Conservation (phyloP, 257 asterid genomes). For the Solanum rostratum region DNA sequence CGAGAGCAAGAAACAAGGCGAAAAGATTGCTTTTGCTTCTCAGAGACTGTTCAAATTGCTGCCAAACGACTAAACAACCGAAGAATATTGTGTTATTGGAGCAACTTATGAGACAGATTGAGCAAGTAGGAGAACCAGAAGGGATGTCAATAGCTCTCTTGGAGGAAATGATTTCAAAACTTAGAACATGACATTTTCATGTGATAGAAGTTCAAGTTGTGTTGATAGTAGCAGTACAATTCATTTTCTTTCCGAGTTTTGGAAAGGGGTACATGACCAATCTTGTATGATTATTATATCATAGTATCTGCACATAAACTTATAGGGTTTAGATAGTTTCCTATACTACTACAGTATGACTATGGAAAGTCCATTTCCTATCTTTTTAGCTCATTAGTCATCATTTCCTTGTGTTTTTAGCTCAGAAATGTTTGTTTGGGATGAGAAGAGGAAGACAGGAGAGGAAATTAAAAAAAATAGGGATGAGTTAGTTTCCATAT, state of each 20-base stretch:
- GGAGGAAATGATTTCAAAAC: slow-evolving; percentile 83
- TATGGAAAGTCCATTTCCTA: not conserved
- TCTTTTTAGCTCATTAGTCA: not conserved
- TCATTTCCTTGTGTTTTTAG: not conserved
- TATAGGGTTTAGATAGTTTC: not conserved
- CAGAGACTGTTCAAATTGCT: slow-evolving; percentile 42
- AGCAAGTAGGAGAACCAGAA: slow-evolving; percentile 47
- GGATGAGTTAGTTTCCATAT: not conserved
- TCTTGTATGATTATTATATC: not conserved
- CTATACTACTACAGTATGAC: not conserved
- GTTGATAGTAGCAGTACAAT: not conserved
- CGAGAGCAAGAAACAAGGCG: slow-evolving; percentile 52
- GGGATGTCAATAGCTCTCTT: slow-evolving; percentile 42
- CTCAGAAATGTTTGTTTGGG: not conserved
- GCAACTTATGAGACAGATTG: slow-evolving; percentile 66
- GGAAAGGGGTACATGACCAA: not conserved
- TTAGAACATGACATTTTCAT: slow-evolving; percentile 36
- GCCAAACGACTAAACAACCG: slow-evolving; percentile 12
- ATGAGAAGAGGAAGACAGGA: not conserved
- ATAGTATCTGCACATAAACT: not conserved
- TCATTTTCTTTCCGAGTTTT: not conserved
- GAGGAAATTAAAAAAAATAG: not conserved
- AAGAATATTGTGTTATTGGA: slow-evolving; percentile 37
- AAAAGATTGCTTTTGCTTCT: slow-evolving; percentile 54
- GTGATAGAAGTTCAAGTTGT: not conserved